phyloP scores from a whole-genome alignment of 2,329 filamentous ascomycete species.

The Ascosphaera aggregata region DNA sequence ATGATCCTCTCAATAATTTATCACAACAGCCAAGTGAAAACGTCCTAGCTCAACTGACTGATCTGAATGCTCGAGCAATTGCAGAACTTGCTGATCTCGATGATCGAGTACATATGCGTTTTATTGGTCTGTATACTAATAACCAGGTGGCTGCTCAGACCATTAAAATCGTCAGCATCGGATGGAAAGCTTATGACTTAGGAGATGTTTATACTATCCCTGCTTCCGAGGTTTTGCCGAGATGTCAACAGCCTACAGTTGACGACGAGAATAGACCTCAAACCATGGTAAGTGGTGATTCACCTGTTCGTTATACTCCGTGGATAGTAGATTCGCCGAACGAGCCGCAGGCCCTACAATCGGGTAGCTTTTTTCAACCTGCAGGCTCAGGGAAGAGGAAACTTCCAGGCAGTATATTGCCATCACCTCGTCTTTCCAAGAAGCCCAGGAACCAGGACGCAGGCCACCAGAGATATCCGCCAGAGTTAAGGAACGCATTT shows the following conservation, averaged over 20 bases:
- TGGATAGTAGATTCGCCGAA: too few species aligned
- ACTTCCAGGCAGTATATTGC: background rate
- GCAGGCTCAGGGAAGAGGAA: too few species aligned
- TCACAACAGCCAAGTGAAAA: background rate
- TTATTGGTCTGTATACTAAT: conserved; percentile 11
- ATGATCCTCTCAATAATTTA: background rate
- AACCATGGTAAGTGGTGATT: background rate
- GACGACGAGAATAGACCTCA: conserved; percentile 2
- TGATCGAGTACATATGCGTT: conserved; percentile 12
- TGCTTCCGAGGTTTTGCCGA: conserved; percentile 3
- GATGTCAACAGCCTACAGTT: conserved; percentile 3
- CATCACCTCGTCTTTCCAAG: background rate
- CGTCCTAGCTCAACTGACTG: background rate
- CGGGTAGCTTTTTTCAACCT: too few species aligned
- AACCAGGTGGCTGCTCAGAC: conserved; percentile 12
- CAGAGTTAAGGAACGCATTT: conserved; percentile 4
- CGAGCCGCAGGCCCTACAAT: too few species aligned
- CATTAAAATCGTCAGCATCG: conserved; percentile 16
- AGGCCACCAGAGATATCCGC: conserved; percentile 9
- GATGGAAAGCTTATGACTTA: conserved; percentile 17
- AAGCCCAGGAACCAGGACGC: background rate
- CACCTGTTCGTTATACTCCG: background rate
- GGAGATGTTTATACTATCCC: conserved; percentile 15
- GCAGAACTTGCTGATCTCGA: conserved; percentile 16
- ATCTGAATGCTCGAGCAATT: conserved; percentile 8